phyloP scores from a whole-genome alignment of 192 early-diverging fungal genomes.

The Linnemannia zychae region DNA sequence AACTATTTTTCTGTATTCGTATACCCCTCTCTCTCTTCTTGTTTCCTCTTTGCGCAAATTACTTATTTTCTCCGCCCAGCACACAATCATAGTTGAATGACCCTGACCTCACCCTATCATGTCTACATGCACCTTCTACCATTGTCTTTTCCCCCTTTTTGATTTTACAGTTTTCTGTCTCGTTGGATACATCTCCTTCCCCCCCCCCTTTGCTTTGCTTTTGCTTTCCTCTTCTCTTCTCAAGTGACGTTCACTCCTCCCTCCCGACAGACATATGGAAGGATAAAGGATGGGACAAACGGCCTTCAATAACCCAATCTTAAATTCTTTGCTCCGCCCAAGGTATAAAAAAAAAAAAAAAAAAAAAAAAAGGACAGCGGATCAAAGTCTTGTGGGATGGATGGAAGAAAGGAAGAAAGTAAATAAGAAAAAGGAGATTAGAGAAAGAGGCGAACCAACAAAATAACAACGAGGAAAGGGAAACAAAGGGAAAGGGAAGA shows the following conservation, averaged over 20 bases:
- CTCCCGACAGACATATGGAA: background rate
- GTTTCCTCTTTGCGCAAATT: background rate
- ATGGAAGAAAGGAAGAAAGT: background rate
- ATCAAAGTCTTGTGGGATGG: background rate
- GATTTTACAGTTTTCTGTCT: slow-evolving; percentile 18
- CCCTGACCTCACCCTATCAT: no score
- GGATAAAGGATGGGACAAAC: no score
- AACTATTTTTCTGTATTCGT: slow-evolving; percentile 8
- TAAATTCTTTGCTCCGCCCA: background rate
- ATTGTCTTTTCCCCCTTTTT: slow-evolving; percentile 24
- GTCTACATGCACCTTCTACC: background rate
- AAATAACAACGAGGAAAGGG: background rate
- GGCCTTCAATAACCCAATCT: background rate
- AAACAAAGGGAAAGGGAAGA: background rate
- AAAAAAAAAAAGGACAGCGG: no score
- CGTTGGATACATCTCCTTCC: background rate
- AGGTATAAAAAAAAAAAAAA: background rate
- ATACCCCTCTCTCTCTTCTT: slow-evolving; percentile 1
- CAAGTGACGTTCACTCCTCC: background rate
- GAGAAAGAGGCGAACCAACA: background rate
- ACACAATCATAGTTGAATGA: background rate
- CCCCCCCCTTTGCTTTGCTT: no score
- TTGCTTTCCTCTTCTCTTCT: slow-evolving; percentile 4
- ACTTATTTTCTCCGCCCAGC: background rate
- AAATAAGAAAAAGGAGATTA: no score